Conservation (phyloP, 2,329 filamentous ascomycete genomes). For the Aphanocladium album region DNA sequence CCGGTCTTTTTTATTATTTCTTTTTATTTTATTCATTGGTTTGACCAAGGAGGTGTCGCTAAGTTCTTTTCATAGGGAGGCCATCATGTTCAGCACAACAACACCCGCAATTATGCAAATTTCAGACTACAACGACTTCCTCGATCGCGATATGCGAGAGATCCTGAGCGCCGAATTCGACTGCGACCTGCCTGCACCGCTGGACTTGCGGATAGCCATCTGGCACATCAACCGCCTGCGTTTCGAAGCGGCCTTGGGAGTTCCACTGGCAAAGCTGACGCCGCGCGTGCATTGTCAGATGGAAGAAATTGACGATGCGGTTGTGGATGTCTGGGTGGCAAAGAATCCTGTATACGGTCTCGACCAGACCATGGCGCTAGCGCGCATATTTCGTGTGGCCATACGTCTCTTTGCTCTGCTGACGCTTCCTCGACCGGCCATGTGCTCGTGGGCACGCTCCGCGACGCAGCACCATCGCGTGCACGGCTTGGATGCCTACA, state of each 20-base stretch:
- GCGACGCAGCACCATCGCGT: neutral
- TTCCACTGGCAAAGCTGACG: neutral
- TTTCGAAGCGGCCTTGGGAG: neutral
- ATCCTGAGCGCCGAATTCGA: neutral
- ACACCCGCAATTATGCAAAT: neutral
- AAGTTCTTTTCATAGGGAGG: neutral
- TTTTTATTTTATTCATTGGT: neutral
- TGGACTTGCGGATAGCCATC: neutral
- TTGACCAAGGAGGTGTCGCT: neutral
- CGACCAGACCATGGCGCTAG: neutral
- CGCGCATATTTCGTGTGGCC: neutral
- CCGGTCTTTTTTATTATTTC: neutral
- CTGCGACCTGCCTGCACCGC: neutral
- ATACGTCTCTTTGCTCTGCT: neutral
- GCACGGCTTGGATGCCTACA: neutral
- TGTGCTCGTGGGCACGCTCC: neutral
- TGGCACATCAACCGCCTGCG: neutral
- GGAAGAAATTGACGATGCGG: neutral
- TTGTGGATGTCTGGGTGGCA: neutral
- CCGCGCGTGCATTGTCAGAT: neutral
- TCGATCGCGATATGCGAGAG: neutral
- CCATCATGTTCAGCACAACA: neutral
- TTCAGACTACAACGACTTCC: neutral
- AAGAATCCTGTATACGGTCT: neutral
- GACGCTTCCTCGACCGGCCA: neutral